These are phyloP conservation scores for Acanthamoeba lenticulata DNA, from an alignment of 208 protist genomes.

Conservation along the genomic window DNA sequence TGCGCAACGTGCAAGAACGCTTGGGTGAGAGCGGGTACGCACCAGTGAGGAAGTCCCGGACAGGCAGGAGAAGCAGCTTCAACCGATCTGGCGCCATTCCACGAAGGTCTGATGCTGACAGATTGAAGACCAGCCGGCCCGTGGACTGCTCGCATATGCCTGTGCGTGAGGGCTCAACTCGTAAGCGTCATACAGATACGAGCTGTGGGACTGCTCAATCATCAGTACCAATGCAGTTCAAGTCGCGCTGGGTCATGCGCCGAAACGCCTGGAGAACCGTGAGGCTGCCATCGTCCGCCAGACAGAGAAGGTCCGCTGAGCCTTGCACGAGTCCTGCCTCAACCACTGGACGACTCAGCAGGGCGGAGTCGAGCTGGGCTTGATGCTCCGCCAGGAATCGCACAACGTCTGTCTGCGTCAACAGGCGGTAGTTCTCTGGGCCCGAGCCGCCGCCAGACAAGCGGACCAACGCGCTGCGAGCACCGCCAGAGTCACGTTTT, in stretches of 20 bases:
- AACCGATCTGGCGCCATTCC: neutral
- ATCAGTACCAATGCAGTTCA: neutral
- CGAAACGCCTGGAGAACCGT: neutral
- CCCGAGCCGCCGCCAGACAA: neutral
- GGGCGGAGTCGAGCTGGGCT: neutral
- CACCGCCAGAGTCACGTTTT: neutral
- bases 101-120: neutral
- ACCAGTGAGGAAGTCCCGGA: neutral
- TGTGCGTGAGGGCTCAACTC: neutral
- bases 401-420: slow-evolving; percentile 27
- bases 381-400: neutral
- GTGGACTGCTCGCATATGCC: neutral
- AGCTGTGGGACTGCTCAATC: neutral
- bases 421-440: slow-evolving; percentile 21
- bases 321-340: neutral
- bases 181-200: neutral
- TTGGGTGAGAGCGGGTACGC: neutral
- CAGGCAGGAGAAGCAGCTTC: neutral
- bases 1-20: neutral
- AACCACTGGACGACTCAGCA: neutral
- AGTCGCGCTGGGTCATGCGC: neutral
- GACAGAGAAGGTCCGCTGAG: neutral
- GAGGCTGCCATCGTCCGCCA: neutral
- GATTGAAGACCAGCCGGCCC: neutral
- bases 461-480: neutral